Conservation (phyloP, 140 eudicot genomes). For the Ambrosia hybrid region DNA sequence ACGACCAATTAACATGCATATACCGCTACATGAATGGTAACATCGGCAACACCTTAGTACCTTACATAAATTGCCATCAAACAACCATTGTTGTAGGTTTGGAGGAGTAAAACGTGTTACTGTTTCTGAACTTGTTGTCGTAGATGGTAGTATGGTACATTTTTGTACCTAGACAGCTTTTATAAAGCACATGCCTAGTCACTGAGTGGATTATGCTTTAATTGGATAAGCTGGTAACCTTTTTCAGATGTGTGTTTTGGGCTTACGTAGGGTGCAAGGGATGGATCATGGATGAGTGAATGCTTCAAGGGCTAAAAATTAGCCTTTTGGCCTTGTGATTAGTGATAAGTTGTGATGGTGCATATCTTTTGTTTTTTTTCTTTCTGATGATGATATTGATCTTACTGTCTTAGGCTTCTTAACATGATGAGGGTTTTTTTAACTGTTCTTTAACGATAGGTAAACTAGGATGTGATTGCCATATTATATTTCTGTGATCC, state of each 20-base stretch:
- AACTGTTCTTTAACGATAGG: too few relatives aligned
- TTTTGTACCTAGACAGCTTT: too few relatives aligned
- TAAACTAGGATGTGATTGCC: conserved; percentile 23
- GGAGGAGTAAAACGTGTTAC: too few relatives aligned
- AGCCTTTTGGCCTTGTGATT: not conserved
- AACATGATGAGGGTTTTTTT: not conserved
- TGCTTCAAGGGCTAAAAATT: not conserved
- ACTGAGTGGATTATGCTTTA: not conserved
- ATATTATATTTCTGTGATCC: conserved; percentile 9
- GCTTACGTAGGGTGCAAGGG: too few relatives aligned
- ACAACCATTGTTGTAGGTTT: too few relatives aligned
- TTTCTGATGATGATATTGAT: conserved; percentile 7
- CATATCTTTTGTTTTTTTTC: not conserved
- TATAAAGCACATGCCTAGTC: not conserved
- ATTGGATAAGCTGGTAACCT: too few relatives aligned
- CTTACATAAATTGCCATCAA: too few relatives aligned
- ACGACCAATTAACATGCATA: not conserved
- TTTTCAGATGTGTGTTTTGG: too few relatives aligned
- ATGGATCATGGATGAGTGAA: too few relatives aligned
- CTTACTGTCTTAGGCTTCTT: too few relatives aligned
- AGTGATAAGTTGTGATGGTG: conserved; percentile 16
- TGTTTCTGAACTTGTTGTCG: too few relatives aligned
- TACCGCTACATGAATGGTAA: not conserved
- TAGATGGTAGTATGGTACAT: too few relatives aligned
- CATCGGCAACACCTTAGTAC: not conserved